A percentile compares a stretch with the other conserved stretches of the same genome.
phyloP scores from a whole-genome alignment of 257 asterid species.

The Salvia rosmarinus region DNA sequence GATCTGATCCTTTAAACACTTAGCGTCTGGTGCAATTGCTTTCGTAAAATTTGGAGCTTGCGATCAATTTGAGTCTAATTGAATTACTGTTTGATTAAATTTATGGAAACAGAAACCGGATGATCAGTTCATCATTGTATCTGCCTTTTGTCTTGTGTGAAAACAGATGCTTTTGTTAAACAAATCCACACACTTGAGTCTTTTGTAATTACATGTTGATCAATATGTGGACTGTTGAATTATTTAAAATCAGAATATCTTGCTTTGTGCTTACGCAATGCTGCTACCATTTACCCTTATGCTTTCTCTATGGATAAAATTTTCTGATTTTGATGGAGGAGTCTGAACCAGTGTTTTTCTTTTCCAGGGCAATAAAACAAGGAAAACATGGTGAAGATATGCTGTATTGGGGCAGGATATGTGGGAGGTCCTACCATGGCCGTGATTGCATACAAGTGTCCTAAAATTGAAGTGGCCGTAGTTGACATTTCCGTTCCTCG shows the following conservation, averaged over 20 bases:
- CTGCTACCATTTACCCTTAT: neutral
- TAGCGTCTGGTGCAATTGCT: neutral
- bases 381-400: constrained; percentile 85
- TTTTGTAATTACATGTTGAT: neutral
- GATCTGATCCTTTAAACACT: constrained; percentile 24
- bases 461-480: constrained; percentile 73
- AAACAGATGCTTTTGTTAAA: neutral
- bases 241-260: neutral
- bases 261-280: constrained; percentile 12
- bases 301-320: constrained; percentile 1
- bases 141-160: neutral
- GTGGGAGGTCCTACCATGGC: constrained; percentile 99
- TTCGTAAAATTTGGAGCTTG: constrained; percentile 15
- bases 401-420: constrained; percentile 97
- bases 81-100: constrained; percentile 2
- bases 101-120: constrained; percentile 17
- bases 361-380: constrained; percentile 41
- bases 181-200: neutral
- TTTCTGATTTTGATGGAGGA: constrained; percentile 17
- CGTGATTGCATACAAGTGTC: constrained; percentile 93
- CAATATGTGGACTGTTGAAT: constrained; percentile 3
- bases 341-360: neutral
- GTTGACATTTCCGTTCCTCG: constrained; percentile 91
- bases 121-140: neutral
- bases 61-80: neutral